Percentiles rank a stretch among this genome's conserved stretches.
These are phyloP conservation scores for Heterobasidion occidentale DNA, from an alignment of 1,284 basidiomycete genomes.

Conservation along the genomic window DNA sequence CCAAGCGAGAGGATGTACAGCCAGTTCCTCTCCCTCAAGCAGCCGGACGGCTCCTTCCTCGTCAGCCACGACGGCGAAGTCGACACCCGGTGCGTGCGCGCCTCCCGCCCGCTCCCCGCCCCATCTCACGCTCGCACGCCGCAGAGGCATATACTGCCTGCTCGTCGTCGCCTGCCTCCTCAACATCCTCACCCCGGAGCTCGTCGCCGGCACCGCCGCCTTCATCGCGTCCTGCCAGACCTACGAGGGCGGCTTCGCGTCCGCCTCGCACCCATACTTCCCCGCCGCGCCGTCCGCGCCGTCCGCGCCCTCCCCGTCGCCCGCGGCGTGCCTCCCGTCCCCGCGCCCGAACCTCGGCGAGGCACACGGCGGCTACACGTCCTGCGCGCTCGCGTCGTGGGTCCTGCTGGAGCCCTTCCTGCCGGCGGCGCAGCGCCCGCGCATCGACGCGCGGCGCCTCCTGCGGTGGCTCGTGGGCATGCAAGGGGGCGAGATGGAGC, in stretches of 20 bases:
- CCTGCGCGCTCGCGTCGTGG: constrained; percentile 85
- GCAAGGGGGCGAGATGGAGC: constrained; percentile 80
- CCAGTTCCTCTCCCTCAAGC: constrained; percentile 92
- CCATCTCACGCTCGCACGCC: neutral
- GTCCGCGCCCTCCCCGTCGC: too few relatives aligned
- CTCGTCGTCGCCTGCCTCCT: constrained; percentile 64
- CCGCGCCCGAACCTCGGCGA: constrained; percentile 76
- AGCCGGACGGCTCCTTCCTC: constrained; percentile 90
- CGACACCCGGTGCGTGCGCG: constrained; percentile 70
- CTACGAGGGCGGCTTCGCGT: constrained; percentile 95
- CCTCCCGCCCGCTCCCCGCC: too few relatives aligned
- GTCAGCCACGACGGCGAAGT: constrained; percentile 88
- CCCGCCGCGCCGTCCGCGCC: neutral
- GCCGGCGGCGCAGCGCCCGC: neutral
- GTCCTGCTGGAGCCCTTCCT: constrained; percentile 63
- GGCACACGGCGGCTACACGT: constrained; percentile 97
- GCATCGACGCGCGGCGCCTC: constrained; percentile 55
- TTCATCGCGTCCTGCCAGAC: constrained; percentile 87
- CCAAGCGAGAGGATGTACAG: constrained; percentile 68
- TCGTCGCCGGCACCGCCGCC: constrained; percentile 58
- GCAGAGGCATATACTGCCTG: constrained; percentile 72
- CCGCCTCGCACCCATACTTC: constrained; percentile 69
- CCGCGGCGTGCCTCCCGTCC: constrained; percentile 23
- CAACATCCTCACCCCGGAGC: constrained; percentile 83
- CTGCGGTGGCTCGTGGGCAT: constrained; percentile 82